These are phyloP conservation scores for Gracilaria domingensis DNA, from an alignment of 23 red algal genomes.

Conservation along the genomic window DNA sequence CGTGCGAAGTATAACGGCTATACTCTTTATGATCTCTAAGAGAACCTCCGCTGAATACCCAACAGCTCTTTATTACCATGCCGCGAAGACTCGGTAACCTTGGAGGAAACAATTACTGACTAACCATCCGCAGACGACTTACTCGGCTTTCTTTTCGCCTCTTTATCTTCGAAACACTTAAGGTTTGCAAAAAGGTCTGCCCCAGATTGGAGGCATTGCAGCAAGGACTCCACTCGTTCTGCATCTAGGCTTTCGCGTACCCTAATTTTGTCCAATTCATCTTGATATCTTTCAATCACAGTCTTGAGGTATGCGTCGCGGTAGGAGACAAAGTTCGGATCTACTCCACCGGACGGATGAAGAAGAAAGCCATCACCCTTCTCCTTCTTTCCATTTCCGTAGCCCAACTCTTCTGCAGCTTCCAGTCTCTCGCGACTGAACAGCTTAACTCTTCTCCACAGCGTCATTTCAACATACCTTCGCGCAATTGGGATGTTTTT, in stretches of 20 bases:
- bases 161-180: constrained; percentile 40
- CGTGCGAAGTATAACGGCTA: no score
- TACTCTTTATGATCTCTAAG: no score
- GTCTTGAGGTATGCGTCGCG: constrained; percentile 50
- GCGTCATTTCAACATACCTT: constrained; percentile 64
- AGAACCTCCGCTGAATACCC: no score
- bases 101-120: background rate
- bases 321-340: constrained; percentile 57
- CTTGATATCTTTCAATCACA: constrained; percentile 39
- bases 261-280: constrained; percentile 41
- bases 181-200: constrained; percentile 54
- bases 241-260: constrained; percentile 50
- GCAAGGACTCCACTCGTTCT: constrained; percentile 32
- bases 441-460: constrained; percentile 47
- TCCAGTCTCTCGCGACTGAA: constrained; percentile 32
- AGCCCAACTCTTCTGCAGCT: constrained; percentile 32
- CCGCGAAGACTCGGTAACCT: no score
- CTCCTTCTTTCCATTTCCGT: constrained; percentile 21
- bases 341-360: constrained; percentile 25
- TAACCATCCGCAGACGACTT: background rate
- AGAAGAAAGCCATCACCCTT: constrained; percentile 39
- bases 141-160: background rate
- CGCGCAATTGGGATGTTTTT: constrained; percentile 52
- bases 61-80: no score
- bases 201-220: constrained; percentile 48